phyloP scores from a whole-genome alignment of 2,329 filamentous ascomycete species.

The Alternaria sp. region DNA sequence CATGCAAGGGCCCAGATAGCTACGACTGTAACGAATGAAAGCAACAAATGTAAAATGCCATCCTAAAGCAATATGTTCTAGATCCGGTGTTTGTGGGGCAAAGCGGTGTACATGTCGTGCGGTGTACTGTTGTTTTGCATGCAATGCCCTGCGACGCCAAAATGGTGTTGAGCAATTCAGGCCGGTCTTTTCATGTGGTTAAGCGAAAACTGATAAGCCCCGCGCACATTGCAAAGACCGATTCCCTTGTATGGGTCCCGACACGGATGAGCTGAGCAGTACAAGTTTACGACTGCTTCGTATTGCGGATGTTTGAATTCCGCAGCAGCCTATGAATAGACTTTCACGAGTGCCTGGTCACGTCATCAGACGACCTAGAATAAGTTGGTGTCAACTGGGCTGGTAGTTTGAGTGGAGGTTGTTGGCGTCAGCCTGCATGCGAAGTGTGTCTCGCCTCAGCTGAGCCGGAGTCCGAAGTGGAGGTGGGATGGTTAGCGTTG shows the following conservation, averaged over 20 bases:
- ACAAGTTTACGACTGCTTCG: neutral
- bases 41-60: neutral
- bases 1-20: constrained; percentile 2
- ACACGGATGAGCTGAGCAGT: neutral
- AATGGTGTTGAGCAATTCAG: constrained; percentile 5
- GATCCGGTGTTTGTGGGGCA: constrained; percentile 4
- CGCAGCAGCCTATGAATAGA: constrained; percentile 9
- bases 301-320: neutral
- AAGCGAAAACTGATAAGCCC: neutral
- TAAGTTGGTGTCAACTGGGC: neutral
- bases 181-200: neutral
- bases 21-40: neutral
- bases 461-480: constrained; percentile 11
- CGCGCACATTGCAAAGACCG: neutral
- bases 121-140: constrained; percentile 10
- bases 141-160: constrained; percentile 10
- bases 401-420: constrained; percentile 6
- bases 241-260: neutral
- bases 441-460: constrained; percentile 21
- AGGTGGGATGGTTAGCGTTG: constrained; percentile 13
- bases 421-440: constrained; percentile 28
- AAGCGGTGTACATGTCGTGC: constrained; percentile 15
- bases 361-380: constrained; percentile 1
- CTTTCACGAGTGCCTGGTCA: neutral
- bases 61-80: constrained; percentile 1